A percentile compares a stretch with the other conserved stretches of the same genome.
phyloP scores from a whole-genome alignment of 2,329 filamentous ascomycete genomes.

The Monosporascus sp. region DNA sequence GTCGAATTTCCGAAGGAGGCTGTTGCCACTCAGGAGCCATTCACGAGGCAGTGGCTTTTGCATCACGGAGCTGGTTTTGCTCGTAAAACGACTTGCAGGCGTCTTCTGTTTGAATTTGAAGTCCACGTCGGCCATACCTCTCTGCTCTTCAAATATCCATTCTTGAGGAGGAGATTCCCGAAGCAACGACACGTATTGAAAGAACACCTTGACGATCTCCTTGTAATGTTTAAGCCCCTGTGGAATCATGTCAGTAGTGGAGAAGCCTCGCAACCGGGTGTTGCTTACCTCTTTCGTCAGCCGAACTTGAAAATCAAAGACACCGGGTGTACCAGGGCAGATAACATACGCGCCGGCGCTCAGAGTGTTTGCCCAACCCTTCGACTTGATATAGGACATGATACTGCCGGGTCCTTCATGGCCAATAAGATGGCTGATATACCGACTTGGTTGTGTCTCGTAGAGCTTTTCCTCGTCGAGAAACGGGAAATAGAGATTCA shows the following conservation, averaged over 20 bases:
- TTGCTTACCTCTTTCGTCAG: slow-evolving; percentile 70
- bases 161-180: slow-evolving; percentile 74
- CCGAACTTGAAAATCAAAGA: slow-evolving; percentile 75
- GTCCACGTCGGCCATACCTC: slow-evolving; percentile 83
- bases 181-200: slow-evolving; percentile 87
- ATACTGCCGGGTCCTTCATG: slow-evolving; percentile 92
- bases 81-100: slow-evolving; percentile 83
- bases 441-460: slow-evolving; percentile 76
- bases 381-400: slow-evolving; percentile 81
- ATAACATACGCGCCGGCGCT: slow-evolving; percentile 71
- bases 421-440: slow-evolving; percentile 83
- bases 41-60: slow-evolving; percentile 84
- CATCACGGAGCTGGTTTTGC: slow-evolving; percentile 80
- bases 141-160: slow-evolving; percentile 94
- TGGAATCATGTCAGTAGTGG: slow-evolving; percentile 8
- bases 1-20: slow-evolving; percentile 74
- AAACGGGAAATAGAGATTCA: slow-evolving; percentile 80
- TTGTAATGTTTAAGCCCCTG: slow-evolving; percentile 71
- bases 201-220: slow-evolving; percentile 77
- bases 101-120: slow-evolving; percentile 95
- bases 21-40: slow-evolving; percentile 77
- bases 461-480: slow-evolving; percentile 76
- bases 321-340: slow-evolving; percentile 69
- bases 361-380: slow-evolving; percentile 82
- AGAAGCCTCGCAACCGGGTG: background rate